Conservation (phyloP, 176 grass and related monocot species). For the Tillandsia leiboldiana region DNA sequence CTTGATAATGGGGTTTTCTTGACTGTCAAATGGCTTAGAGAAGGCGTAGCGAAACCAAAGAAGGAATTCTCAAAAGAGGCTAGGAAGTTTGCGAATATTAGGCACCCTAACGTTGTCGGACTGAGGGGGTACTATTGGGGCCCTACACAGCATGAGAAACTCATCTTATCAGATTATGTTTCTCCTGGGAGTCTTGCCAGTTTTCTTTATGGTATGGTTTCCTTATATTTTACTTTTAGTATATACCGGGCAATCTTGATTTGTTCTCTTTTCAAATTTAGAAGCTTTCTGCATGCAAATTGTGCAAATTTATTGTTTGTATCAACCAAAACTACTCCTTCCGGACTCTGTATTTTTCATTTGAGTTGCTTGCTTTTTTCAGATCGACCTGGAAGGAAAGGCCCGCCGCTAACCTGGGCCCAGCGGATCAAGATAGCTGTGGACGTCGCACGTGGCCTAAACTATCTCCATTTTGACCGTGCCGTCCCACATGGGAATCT, state of each 20-base stretch:
- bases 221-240: neutral
- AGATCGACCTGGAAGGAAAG: conserved; percentile 84
- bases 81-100: conserved; percentile 90
- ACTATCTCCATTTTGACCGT: conserved; percentile 96
- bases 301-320: too few relatives aligned
- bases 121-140: conserved; percentile 97
- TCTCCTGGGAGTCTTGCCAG: conserved; percentile 79
- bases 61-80: conserved; percentile 95
- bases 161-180: conserved; percentile 91
- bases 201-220: conserved; percentile 73
- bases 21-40: conserved; percentile 94
- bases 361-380: conserved; percentile 6
- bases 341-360: neutral
- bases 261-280: too few relatives aligned
- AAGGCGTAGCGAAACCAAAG: conserved; percentile 87
- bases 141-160: conserved; percentile 89
- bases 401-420: conserved; percentile 79
- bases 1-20: conserved; percentile 86
- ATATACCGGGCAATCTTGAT: too few relatives aligned
- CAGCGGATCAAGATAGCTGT: conserved; percentile 79
- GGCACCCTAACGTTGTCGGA: conserved; percentile 90
- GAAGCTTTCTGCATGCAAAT: too few relatives aligned
- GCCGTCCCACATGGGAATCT: conserved; percentile 92
- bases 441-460: conserved; percentile 76
- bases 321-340: too few relatives aligned